A percentile compares a stretch with the other conserved stretches of the same genome.
These are phyloP conservation scores for Kernera saxatilis DNA, from an alignment of 345 rosid genomes.

Conservation along the genomic window DNA sequence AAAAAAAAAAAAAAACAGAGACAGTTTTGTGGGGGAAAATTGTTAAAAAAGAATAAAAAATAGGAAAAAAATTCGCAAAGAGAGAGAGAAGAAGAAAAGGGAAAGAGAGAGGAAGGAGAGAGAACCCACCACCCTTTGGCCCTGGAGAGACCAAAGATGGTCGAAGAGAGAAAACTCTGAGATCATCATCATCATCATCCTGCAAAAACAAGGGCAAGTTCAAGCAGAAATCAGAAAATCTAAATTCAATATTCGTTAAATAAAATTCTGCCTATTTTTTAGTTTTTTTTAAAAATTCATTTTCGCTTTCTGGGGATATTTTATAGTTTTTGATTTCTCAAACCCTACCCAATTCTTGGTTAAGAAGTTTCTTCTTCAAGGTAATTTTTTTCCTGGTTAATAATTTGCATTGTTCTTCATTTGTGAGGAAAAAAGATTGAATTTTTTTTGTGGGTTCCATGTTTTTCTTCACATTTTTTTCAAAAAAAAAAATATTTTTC, in stretches of 20 bases:
- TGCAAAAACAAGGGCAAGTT: constrained; percentile 41
- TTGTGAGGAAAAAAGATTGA: neutral
- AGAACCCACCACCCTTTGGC: constrained; percentile 31
- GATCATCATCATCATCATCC: constrained; percentile 44
- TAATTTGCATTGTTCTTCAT: neutral
- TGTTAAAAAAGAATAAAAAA: constrained; percentile 16
- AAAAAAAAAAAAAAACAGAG: constrained; percentile 11
- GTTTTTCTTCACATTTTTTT: constrained; percentile 25
- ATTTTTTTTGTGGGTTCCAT: constrained; percentile 22
- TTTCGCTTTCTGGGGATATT: constrained; percentile 15
- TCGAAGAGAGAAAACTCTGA: constrained; percentile 70
- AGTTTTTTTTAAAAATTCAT: neutral
- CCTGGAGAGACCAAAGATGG: constrained; percentile 46
- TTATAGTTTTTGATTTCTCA: constrained; percentile 42
- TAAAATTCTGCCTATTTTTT: neutral
- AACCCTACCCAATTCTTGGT: constrained; percentile 28
- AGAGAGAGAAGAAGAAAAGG: constrained; percentile 13
- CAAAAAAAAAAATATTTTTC: too few species aligned
- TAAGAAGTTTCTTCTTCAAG: constrained; percentile 10
- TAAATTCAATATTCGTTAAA: neutral
- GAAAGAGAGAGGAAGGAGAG: constrained; percentile 22
- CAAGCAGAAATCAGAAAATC: constrained; percentile 20
- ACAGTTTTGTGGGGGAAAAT: constrained; percentile 27
- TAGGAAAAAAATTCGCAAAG: constrained; percentile 6
- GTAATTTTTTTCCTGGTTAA: neutral